Percentiles rank a stretch among this genome's conserved stretches.
Evolutionary conservation across 257 asterid genomes (phyloP).

Genomic region (Fraxinus cuspidata): DNA sequence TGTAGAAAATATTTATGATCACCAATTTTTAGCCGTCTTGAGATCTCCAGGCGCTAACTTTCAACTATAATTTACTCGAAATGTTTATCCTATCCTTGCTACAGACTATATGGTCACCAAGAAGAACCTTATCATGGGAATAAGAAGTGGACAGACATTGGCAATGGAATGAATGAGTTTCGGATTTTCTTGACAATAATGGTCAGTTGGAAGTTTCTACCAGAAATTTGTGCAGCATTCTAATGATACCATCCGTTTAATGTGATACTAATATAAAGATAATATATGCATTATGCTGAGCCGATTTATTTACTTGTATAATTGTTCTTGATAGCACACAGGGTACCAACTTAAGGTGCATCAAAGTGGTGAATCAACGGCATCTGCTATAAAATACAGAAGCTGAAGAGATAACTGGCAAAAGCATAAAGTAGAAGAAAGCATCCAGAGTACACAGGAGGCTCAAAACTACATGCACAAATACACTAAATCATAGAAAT

Average conservation of each 20-base stretch:
- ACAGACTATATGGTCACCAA: conserved; percentile 12
- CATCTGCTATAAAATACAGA: background rate
- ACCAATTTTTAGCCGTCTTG: too few species aligned
- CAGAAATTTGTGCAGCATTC: background rate
- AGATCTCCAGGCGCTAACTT: too few species aligned
- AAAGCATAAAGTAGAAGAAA: background rate
- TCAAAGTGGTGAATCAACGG: too few species aligned
- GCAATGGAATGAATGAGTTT: background rate
- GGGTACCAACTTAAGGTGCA: background rate
- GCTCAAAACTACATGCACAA: conserved; percentile 3
- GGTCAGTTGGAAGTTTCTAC: background rate
- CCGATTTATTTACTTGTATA: background rate
- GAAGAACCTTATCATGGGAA: conserved; percentile 18
- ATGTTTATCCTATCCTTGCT: conserved; percentile 36
- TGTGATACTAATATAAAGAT: background rate
- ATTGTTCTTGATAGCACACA: too few species aligned
- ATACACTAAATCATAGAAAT: background rate
- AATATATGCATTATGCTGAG: background rate
- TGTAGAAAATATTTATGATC: too few species aligned
- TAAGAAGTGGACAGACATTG: background rate
- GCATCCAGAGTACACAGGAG: background rate
- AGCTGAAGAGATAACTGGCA: background rate
- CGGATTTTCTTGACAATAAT: background rate
- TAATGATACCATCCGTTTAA: too few species aligned
- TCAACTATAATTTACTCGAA: conserved; percentile 12